Percentiles rank a stretch among this genome's conserved stretches.
phyloP scores from a whole-genome alignment of 495 filamentous ascomycete genomes.

The Talaromyces stipitatus region DNA sequence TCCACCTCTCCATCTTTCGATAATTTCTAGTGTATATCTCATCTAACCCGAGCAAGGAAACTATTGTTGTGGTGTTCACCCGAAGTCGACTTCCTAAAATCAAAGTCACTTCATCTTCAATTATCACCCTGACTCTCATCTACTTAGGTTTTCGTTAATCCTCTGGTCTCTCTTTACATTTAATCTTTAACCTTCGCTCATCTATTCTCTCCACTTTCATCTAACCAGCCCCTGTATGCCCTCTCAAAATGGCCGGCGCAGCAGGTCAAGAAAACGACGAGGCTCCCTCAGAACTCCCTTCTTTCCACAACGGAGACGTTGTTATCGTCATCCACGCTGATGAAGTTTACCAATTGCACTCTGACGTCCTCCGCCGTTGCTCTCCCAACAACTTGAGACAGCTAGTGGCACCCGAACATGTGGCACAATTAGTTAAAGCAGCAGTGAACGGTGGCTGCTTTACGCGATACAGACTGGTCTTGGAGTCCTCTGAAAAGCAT shows the following conservation, averaged over 20 bases:
- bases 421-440: slow-evolving; percentile 8
- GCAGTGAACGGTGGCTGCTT: slow-evolving; percentile 8
- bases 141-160: too few relatives aligned
- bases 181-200: neutral
- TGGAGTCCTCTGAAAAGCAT: slow-evolving; percentile 5
- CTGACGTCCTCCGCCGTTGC: slow-evolving; percentile 12
- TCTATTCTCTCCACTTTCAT: neutral
- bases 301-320: slow-evolving; percentile 30
- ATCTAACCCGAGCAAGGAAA: neutral
- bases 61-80: neutral
- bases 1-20: neutral
- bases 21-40: neutral
- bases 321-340: slow-evolving; percentile 20
- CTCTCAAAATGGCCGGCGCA: neutral
- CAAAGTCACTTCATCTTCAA: neutral
- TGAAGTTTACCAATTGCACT: slow-evolving; percentile 26
- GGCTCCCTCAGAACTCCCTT: slow-evolving; percentile 13
- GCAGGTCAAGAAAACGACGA: neutral
- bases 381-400: slow-evolving; percentile 11
- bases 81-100: neutral
- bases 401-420: slow-evolving; percentile 8
- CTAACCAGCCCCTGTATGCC: neutral
- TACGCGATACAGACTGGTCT: slow-evolving; percentile 14
- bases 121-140: too few relatives aligned
- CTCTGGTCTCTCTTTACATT: neutral